Evolutionary conservation across 768 basidiomycete genomes (phyloP), one percentile per base, ranked within the genome.

Genomic region (Hygrocybe coccinea): DNA sequence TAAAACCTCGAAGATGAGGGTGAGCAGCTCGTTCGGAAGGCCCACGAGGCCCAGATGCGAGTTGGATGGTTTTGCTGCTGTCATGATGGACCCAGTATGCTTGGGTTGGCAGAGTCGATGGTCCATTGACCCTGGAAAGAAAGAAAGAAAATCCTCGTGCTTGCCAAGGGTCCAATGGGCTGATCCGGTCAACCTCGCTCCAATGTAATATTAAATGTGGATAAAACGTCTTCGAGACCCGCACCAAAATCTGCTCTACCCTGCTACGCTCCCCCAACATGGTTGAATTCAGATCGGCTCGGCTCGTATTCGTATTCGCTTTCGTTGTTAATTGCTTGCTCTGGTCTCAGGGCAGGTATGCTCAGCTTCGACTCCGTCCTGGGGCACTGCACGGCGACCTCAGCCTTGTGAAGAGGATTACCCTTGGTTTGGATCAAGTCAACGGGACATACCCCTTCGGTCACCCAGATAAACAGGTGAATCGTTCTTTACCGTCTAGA

Each of bases 311-410:
- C 60, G 69, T 79, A 25, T 58, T 76, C 55, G 65, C 78, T 44
- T 69, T 91, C 65, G 64, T 78, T 56, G 41, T 85, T 46, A 84
- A 85, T 59, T 78, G 77, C 64, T 52, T 87, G 19, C 74, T 91
- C 35, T 88, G 83, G 85, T 85, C 87, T 14, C 78, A 76, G 61
- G 77, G 77, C 68, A 76, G 77, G 56, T 81, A 80, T 67, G 76
- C 74, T 10, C 70, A 73, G 44, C 56, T 59, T 53, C 54, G 64
- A 17, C 48, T 68, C 39, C 60, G 66, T 52, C 67, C 17, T 22
- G 36, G 14, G 21, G 7, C 25, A 37, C 24, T 41, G 2, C 39
- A 64, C 33, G 69, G 70, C 37, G 51, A 60, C 50, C 75, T 69
- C 60, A 68, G 29, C 29, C 29, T 79, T 41, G 71, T 78, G 47